These are phyloP conservation scores for Metrosideros polymorpha DNA, from an alignment of 441 rosid genomes.

Conservation along the genomic window DNA sequence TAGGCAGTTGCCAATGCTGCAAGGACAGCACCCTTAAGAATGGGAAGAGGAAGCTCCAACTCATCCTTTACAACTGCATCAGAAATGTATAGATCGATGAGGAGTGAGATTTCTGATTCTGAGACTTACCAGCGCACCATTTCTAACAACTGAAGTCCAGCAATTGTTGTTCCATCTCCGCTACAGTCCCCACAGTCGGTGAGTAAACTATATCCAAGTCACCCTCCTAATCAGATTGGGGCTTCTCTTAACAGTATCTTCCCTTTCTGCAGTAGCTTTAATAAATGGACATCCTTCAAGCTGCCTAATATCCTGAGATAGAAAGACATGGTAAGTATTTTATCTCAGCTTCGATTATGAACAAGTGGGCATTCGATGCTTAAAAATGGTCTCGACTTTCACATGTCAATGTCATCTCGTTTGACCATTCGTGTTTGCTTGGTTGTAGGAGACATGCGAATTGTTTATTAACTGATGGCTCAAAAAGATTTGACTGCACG, in stretches of 20 bases:
- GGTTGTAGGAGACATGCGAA: neutral
- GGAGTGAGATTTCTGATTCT: conserved; percentile 29
- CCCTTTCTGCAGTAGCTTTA: neutral
- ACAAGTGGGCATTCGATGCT: neutral
- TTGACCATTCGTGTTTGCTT: neutral
- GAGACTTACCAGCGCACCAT: conserved; percentile 10
- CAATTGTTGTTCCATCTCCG: neutral
- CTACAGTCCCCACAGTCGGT: neutral
- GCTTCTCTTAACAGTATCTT: neutral
- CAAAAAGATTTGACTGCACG: neutral
- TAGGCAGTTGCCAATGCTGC: conserved; percentile 27
- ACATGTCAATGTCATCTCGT: neutral
- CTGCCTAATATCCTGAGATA: neutral
- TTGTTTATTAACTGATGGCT: neutral
- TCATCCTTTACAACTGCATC: conserved; percentile 19
- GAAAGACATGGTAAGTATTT: neutral
- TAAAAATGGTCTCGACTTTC: neutral
- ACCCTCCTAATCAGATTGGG: neutral
- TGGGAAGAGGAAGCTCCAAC: conserved; percentile 20
- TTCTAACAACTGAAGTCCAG: conserved; percentile 10
- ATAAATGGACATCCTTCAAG: neutral
- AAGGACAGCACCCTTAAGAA: conserved; percentile 13
- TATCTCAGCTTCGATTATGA: neutral
- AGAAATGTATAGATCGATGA: conserved; percentile 24
- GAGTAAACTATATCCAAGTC: neutral